Conservation (phyloP, 257 asterid species). For the Primulina eburnea region DNA sequence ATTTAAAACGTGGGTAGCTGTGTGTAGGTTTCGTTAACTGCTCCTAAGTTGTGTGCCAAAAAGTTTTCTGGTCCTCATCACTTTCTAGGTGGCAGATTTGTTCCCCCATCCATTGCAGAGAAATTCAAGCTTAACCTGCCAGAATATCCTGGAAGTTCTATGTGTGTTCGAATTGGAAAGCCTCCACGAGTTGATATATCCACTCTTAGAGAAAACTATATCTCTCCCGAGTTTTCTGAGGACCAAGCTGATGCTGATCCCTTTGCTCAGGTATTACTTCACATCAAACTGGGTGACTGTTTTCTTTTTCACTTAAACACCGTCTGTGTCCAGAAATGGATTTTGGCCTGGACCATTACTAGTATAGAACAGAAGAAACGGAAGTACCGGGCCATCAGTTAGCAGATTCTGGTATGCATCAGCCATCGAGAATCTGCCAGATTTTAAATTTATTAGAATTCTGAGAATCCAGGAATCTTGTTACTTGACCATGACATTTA, state of each 20-base stretch:
- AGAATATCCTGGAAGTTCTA: conserved; percentile 78
- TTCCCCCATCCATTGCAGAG: conserved; percentile 68
- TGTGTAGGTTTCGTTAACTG: conserved; percentile 83
- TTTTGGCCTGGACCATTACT: not conserved
- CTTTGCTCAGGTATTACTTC: conserved; percentile 68
- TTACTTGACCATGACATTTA: not conserved
- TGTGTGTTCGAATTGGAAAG: conserved; percentile 88
- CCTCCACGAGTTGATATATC: conserved; percentile 87
- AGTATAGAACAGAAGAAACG: not conserved
- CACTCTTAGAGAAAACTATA: conserved; percentile 80
- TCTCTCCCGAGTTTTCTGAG: conserved; percentile 87
- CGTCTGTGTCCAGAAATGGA: not conserved
- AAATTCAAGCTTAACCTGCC: conserved; percentile 82
- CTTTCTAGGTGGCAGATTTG: conserved; percentile 97
- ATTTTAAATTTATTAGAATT: not conserved
- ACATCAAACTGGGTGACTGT: conserved; percentile 18
- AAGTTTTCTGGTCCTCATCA: conserved; percentile 83
- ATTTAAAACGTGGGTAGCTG: conserved; percentile 19
- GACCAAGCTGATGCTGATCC: conserved; percentile 78
- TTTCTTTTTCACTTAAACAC: not conserved
- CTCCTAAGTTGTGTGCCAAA: conserved; percentile 94
- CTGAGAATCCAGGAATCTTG: not conserved
- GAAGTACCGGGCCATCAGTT: not conserved
- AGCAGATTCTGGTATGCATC: not conserved
- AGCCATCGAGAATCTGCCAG: conserved; percentile 11